Evolutionary conservation across 2,329 filamentous ascomycete genomes (phyloP).

Genomic region (Pleurostoma richardsiae): DNA sequence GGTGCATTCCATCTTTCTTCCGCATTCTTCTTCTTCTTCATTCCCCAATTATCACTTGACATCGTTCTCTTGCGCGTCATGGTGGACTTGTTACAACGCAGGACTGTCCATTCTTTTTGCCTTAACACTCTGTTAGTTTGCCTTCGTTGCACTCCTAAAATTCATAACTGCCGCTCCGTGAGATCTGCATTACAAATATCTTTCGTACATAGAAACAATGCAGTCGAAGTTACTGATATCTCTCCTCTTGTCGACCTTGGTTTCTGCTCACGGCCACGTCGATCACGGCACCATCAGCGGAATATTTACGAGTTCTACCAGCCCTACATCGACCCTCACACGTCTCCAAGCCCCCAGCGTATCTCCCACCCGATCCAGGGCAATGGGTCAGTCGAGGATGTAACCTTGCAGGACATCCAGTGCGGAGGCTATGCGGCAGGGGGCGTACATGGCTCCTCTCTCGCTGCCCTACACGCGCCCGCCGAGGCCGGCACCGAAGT

Average conservation of each 20-base stretch:
- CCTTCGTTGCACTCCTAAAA: too few species aligned
- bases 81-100: too few species aligned
- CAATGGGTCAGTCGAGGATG: constrained; percentile 52
- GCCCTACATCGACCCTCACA: constrained; percentile 6
- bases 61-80: too few species aligned
- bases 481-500: constrained; percentile 49
- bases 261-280: constrained; percentile 9
- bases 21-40: too few species aligned
- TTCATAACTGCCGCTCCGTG: too few species aligned
- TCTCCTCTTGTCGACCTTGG: constrained; percentile 6
- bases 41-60: too few species aligned
- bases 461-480: constrained; percentile 47
- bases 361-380: constrained; percentile 53
- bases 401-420: constrained; percentile 48
- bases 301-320: constrained; percentile 6
- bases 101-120: too few species aligned
- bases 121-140: too few species aligned
- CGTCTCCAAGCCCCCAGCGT: constrained; percentile 13
- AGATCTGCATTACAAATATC: too few species aligned
- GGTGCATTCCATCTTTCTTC: too few species aligned
- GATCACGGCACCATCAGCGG: constrained; percentile 7
- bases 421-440: constrained; percentile 48
- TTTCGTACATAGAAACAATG: too few species aligned
- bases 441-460: constrained; percentile 40
- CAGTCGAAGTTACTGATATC: constrained; percentile 1